Percentiles rank a stretch among this genome's conserved stretches.
These are phyloP conservation scores for Juglanconis sp. DNA, from an alignment of 2,329 filamentous ascomycete genomes.

Conservation along the genomic window DNA sequence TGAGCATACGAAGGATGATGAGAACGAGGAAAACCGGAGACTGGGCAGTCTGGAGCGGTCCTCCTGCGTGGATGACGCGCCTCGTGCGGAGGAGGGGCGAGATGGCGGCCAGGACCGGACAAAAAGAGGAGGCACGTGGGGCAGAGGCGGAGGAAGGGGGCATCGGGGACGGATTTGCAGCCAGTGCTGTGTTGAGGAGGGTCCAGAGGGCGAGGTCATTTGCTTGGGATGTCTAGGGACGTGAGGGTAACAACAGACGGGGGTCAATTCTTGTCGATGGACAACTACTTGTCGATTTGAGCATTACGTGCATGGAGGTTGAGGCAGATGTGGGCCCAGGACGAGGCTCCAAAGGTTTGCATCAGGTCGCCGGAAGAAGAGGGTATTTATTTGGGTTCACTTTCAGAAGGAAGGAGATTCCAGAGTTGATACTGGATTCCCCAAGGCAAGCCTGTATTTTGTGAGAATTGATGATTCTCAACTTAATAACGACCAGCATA, in stretches of 20 bases:
- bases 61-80: slow-evolving; percentile 50
- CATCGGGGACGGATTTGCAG: slow-evolving; percentile 61
- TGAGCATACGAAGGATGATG: slow-evolving; percentile 11
- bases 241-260: not conserved
- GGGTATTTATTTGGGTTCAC: not conserved
- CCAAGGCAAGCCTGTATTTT: too few relatives aligned
- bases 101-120: slow-evolving; percentile 5
- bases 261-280: not conserved
- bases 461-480: too few relatives aligned
- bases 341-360: not conserved
- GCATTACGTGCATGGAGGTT: not conserved
- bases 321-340: not conserved
- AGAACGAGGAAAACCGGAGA: slow-evolving; percentile 16
- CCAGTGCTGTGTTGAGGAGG: slow-evolving; percentile 65
- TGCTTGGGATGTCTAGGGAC: slow-evolving; percentile 58
- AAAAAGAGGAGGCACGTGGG: slow-evolving; percentile 26
- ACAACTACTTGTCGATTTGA: not conserved
- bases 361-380: not conserved
- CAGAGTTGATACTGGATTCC: too few relatives aligned
- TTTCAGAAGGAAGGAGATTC: too few relatives aligned
- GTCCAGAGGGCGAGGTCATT: slow-evolving; percentile 61
- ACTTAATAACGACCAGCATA: too few relatives aligned
- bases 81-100: slow-evolving; percentile 12
- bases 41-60: slow-evolving; percentile 27
- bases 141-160: slow-evolving; percentile 31